phyloP scores from a whole-genome alignment of 257 asterid genomes.

The Lycium ferocissimum region DNA sequence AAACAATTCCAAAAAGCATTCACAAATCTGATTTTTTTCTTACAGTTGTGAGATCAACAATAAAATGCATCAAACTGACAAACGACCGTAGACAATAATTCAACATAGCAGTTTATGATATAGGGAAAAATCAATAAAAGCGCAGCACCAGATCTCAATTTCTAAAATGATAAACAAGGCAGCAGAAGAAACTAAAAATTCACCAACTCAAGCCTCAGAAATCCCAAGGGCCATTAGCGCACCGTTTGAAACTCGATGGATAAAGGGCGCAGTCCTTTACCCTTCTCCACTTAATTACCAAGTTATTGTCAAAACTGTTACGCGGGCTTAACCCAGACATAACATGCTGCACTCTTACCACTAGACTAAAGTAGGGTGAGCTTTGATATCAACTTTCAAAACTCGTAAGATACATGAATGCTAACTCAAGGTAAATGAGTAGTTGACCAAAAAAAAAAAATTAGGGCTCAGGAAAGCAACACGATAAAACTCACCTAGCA shows the following conservation, averaged over 20 bases:
- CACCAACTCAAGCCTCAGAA: slow-evolving; percentile 15
- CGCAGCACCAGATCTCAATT: neutral
- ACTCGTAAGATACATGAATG: neutral
- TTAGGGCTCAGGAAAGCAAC: slow-evolving; percentile 1
- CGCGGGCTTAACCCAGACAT: neutral
- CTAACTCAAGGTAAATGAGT: neutral
- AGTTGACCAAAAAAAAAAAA: neutral
- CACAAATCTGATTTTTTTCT: neutral
- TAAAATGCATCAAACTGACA: slow-evolving; percentile 10
- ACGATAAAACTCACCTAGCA: neutral
- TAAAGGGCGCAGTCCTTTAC: neutral
- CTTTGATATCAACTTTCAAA: neutral
- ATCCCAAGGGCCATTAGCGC: slow-evolving; percentile 10
- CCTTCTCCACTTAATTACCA: neutral
- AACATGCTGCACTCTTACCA: neutral
- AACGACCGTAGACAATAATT: neutral
- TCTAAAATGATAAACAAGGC: neutral
- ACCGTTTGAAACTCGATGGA: neutral
- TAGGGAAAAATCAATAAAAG: neutral
- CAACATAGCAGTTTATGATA: neutral
- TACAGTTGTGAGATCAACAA: neutral
- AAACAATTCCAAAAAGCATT: neutral
- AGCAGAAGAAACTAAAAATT: neutral
- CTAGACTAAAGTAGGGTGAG: neutral
- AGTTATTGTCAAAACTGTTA: neutral